Evolutionary conservation across 495 filamentous ascomycete genomes (phyloP).

Genomic region (Trichoderma asperelloides): DNA sequence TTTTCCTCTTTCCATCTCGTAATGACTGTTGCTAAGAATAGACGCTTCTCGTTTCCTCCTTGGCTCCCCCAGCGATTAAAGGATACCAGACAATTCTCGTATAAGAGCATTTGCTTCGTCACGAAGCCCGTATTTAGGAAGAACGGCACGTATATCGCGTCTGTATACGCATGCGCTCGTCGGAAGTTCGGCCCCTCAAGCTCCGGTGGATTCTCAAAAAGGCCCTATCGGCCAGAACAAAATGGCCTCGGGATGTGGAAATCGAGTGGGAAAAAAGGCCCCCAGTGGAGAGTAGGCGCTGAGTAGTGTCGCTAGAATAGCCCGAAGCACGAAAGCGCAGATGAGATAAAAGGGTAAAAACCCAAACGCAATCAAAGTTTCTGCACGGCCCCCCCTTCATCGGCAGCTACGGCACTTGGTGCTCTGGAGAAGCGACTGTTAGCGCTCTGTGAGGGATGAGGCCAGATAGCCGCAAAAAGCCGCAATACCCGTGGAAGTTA

Average conservation of each 20-base stretch:
- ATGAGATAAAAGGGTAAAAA: not conserved
- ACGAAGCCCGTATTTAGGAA: not conserved
- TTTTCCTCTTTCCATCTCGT: not conserved
- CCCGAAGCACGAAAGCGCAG: not conserved
- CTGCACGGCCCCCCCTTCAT: not conserved
- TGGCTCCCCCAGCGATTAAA: not conserved
- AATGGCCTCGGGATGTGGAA: not conserved
- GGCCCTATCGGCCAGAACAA: too few relatives aligned
- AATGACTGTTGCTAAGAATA: not conserved
- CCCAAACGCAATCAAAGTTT: not conserved
- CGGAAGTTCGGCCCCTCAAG: not conserved
- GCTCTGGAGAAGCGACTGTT: not conserved
- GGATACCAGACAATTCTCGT: not conserved
- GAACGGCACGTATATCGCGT: not conserved
- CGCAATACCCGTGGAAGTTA: not conserved
- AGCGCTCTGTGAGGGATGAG: not conserved
- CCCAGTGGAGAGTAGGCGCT: too few relatives aligned
- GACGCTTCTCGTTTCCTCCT: not conserved
- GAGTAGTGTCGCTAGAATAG: too few relatives aligned
- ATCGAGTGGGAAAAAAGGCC: too few relatives aligned
- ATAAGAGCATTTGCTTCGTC: not conserved
- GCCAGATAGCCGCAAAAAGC: conserved; percentile 5
- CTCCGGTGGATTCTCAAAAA: not conserved
- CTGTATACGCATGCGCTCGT: not conserved
- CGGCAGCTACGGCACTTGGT: conserved; percentile 5